phyloP scores from a whole-genome alignment of 768 basidiomycete species.

The Rhodotorula taiwanensis region DNA sequence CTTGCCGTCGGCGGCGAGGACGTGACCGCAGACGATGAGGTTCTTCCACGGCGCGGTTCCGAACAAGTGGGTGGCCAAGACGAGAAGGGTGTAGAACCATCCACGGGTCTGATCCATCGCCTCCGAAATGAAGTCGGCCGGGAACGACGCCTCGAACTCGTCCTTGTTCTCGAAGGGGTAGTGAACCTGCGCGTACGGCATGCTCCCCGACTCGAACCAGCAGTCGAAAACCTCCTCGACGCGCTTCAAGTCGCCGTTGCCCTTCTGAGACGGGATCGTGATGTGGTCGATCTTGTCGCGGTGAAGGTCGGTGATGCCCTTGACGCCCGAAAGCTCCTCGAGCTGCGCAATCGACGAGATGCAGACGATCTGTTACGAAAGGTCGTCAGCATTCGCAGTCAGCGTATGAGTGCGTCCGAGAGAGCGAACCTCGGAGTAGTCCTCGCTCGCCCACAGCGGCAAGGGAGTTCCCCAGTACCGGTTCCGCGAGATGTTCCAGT shows the following conservation, averaged over 20 bases:
- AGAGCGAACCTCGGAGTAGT: conserved; percentile 68
- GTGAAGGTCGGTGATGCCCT: conserved; percentile 80
- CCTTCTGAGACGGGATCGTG: conserved; percentile 84
- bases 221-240: conserved; percentile 99
- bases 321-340: conserved; percentile 73
- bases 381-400: too few species aligned
- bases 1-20: conserved; percentile 87
- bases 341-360: conserved; percentile 83
- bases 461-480: conserved; percentile 98
- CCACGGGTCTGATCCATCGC: conserved; percentile 98
- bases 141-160: conserved; percentile 73
- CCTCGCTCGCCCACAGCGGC: conserved; percentile 91
- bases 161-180: conserved; percentile 98
- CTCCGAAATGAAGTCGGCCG: conserved; percentile 94
- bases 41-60: conserved; percentile 96
- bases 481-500: conserved; percentile 99
- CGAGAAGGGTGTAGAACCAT: conserved; percentile 98
- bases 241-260: conserved; percentile 76
- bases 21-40: conserved; percentile 88
- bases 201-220: conserved; percentile 99
- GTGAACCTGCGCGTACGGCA: conserved; percentile 96
- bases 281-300: conserved; percentile 91
- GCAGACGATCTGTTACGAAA: conserved; percentile 51
- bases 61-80: conserved; percentile 91
- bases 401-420: not conserved